Percentiles rank a stretch among this genome's conserved stretches.
phyloP scores from a whole-genome alignment of 2,329 filamentous ascomycete genomes.

The Periconia digitata region DNA sequence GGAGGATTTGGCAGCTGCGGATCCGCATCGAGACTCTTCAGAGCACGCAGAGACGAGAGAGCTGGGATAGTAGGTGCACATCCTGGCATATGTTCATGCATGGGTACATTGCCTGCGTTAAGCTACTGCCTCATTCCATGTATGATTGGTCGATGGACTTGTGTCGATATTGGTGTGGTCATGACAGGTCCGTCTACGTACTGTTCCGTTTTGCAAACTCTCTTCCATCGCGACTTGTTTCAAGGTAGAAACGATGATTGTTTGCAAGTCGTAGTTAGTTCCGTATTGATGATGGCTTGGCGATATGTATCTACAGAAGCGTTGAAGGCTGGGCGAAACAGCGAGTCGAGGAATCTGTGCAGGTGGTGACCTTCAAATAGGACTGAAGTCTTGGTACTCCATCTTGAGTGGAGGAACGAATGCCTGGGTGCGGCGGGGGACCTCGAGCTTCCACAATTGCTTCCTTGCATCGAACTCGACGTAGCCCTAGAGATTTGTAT shows the following conservation, averaged over 20 bases:
- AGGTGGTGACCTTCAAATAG: too few species aligned
- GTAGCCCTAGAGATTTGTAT: too few species aligned
- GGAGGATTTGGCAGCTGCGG: not conserved
- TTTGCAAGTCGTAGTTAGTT: not conserved
- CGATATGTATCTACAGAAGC: not conserved
- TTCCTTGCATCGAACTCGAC: too few species aligned
- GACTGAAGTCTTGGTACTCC: too few species aligned
- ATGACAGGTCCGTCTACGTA: not conserved
- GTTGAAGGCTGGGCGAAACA: not conserved
- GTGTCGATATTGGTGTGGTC: not conserved
- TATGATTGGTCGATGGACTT: too few species aligned
- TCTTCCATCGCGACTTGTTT: too few species aligned
- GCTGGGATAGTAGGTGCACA: not conserved
- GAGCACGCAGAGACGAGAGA: not conserved
- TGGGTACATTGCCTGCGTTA: not conserved
- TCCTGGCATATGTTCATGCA: slow-evolving; percentile 2
- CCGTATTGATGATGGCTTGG: not conserved
- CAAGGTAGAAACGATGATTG: not conserved
- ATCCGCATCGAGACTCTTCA: not conserved
- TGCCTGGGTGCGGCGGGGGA: too few species aligned
- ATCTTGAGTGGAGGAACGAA: too few species aligned
- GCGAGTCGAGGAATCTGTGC: not conserved
- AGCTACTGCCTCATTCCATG: too few species aligned
- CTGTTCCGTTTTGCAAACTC: too few species aligned
- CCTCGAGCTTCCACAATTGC: too few species aligned